phyloP scores from a whole-genome alignment of 306 rosid species.

The Corylus americana region DNA sequence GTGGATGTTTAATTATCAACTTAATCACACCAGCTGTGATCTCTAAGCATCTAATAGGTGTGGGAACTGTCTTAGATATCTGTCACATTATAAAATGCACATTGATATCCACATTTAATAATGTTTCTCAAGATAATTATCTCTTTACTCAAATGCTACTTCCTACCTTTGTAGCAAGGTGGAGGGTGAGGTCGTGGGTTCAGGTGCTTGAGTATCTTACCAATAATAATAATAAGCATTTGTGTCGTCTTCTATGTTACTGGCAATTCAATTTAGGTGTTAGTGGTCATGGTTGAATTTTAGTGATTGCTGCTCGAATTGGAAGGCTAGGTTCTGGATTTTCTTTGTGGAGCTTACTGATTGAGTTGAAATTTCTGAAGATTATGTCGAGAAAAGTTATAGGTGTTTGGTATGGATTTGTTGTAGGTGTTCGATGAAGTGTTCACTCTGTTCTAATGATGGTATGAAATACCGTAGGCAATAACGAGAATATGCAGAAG shows the following conservation, averaged over 20 bases:
- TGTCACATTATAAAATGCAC: not conserved
- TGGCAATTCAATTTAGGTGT: not conserved
- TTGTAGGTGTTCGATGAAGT: not conserved
- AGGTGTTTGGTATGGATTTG: not conserved
- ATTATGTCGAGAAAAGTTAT: not conserved
- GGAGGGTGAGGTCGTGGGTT: too few species aligned
- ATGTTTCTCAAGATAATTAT: not conserved
- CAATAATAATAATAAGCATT: too few species aligned
- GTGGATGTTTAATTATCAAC: too few species aligned
- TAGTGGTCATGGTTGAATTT: not conserved
- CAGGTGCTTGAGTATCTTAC: too few species aligned
- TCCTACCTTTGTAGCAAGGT: too few species aligned
- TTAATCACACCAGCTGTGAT: not conserved
- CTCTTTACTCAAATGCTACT: too few species aligned
- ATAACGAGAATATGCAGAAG: not conserved
- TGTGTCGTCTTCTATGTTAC: not conserved
- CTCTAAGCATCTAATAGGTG: too few species aligned
- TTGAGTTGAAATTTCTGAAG: not conserved
- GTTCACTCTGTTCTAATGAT: not conserved
- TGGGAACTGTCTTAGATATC: not conserved
- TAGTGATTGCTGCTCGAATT: not conserved
- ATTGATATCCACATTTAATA: too few species aligned
- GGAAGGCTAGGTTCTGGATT: not conserved
- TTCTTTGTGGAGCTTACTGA: not conserved
- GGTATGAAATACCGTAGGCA: not conserved